Conservation (phyloP, 2,329 filamentous ascomycete genomes). For the Talaromyces sp. region DNA sequence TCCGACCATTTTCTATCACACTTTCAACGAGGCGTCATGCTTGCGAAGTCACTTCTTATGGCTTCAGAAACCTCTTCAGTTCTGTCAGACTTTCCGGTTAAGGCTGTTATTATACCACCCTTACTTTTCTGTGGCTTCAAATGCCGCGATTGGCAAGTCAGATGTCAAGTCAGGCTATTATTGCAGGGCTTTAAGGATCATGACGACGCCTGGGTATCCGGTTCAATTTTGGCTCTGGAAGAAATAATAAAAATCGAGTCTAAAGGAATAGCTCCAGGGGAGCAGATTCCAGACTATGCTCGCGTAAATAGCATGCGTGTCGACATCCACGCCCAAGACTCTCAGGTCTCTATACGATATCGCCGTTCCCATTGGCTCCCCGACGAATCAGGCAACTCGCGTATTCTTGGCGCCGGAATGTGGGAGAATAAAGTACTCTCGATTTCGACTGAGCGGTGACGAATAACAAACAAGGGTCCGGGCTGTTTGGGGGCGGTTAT, state of each 20-base stretch:
- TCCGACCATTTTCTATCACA: neutral
- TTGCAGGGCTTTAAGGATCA: neutral
- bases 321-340: neutral
- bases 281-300: neutral
- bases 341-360: neutral
- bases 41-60: neutral
- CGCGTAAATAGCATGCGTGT: neutral
- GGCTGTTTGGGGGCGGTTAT: neutral
- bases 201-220: neutral
- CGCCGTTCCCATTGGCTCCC: neutral
- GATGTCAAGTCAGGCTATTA: neutral
- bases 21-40: neutral
- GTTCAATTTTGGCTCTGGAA: neutral
- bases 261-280: neutral
- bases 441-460: neutral
- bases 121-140: neutral
- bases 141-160: neutral
- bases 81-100: neutral
- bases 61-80: neutral
- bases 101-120: neutral
- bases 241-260: neutral
- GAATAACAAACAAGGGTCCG: neutral
- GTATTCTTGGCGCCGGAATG: neutral
- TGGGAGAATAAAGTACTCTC: neutral
- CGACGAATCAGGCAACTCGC: neutral